Conservation (phyloP, 306 rosid genomes). For the Crotalaria pallida region DNA sequence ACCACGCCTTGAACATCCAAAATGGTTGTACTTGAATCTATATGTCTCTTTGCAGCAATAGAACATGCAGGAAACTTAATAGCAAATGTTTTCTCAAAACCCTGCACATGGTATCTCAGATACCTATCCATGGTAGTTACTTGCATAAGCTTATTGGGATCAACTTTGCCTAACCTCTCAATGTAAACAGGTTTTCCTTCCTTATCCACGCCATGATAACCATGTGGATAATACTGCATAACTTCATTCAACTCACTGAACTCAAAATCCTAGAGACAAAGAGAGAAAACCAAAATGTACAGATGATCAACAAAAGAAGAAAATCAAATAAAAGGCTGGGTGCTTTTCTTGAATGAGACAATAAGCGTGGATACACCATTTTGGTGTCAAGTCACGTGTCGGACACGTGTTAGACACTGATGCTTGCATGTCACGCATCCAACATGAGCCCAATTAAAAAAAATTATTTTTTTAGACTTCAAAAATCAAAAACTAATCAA, state of each 20-base stretch:
- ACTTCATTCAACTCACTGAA: constrained; percentile 70
- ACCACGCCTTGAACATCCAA: constrained; percentile 94
- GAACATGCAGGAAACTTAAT: constrained; percentile 92
- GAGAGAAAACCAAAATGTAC: constrained; percentile 13
- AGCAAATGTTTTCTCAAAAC: constrained; percentile 71
- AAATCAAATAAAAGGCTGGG: not conserved
- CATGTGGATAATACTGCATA: constrained; percentile 74
- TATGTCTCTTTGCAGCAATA: constrained; percentile 85
- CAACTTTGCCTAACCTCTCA: constrained; percentile 86
- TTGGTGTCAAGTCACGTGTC: not conserved
- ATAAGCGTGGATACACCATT: not conserved
- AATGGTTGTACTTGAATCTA: constrained; percentile 83
- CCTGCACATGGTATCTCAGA: constrained; percentile 83
- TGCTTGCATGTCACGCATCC: not conserved
- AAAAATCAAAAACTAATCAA: too few relatives aligned
- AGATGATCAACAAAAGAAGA: constrained; percentile 1
- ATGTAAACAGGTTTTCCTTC: constrained; percentile 90
- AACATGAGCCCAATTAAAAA: too few relatives aligned
- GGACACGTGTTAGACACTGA: not conserved
- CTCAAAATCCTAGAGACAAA: constrained; percentile 65
- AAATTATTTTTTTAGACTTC: too few relatives aligned
- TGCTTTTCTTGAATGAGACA: constrained; percentile 4
- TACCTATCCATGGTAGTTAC: constrained; percentile 76
- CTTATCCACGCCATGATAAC: constrained; percentile 87
- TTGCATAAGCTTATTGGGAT: constrained; percentile 68